These are phyloP conservation scores for Aspergillus ochraceoroseus DNA, from an alignment of 2,329 filamentous ascomycete genomes.

Conservation along the genomic window DNA sequence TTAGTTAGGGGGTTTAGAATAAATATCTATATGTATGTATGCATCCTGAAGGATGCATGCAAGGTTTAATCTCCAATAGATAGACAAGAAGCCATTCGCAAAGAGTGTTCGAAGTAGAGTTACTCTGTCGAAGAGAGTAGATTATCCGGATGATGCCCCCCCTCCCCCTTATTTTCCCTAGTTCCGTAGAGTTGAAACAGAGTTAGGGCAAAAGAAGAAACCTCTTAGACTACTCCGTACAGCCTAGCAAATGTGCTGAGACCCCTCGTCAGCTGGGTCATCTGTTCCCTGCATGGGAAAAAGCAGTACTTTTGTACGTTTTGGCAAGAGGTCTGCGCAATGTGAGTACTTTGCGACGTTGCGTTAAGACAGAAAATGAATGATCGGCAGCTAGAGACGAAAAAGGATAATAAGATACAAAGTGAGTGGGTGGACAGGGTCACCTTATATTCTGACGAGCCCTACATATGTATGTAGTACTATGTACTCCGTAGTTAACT, in stretches of 20 bases:
- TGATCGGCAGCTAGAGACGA: constrained; percentile 12
- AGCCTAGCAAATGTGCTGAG: constrained; percentile 1
- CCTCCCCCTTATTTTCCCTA: background rate
- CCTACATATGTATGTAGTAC: constrained; percentile 1
- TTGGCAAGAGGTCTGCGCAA: background rate
- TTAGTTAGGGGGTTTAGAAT: background rate
- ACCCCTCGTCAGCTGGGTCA: constrained; percentile 8
- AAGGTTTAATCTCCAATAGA: too few relatives aligned
- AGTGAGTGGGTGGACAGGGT: too few relatives aligned
- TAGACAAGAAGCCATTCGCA: too few relatives aligned
- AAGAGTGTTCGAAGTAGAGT: background rate
- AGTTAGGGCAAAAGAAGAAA: constrained; percentile 1
- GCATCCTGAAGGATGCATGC: too few relatives aligned
- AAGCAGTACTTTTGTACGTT: constrained; percentile 8
- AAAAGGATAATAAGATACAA: constrained; percentile 5
- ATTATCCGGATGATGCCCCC: background rate
- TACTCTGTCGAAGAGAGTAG: background rate
- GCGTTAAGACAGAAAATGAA: background rate
- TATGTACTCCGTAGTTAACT: too few relatives aligned
- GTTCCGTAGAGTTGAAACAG: constrained; percentile 6
- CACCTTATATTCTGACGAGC: background rate
- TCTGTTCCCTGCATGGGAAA: constrained; percentile 5
- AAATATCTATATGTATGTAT: too few relatives aligned
- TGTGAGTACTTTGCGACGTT: too few relatives aligned
- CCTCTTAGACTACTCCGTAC: constrained; percentile 10